Conservation (phyloP, 805 yeast genomes). For the Metschnikowia sp. region DNA sequence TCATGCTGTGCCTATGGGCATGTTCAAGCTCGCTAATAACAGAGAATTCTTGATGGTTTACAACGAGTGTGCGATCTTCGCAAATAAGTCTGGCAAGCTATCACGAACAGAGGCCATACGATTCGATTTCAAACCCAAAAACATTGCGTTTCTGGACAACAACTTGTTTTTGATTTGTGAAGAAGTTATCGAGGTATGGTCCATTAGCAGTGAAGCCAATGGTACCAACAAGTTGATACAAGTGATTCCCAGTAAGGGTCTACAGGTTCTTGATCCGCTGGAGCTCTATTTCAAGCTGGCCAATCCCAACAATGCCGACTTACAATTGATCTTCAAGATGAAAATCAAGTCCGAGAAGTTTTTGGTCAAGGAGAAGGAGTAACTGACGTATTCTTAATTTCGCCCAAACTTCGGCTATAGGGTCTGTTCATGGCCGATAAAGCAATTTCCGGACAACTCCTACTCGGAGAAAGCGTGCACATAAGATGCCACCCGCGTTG, state of each 20-base stretch:
- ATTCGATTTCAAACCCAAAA: conserved; percentile 40
- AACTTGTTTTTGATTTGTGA: conserved; percentile 49
- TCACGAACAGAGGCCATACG: conserved; percentile 41
- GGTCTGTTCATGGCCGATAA: neutral
- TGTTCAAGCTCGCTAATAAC: conserved; percentile 56
- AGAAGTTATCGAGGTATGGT: conserved; percentile 69
- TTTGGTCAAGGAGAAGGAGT: neutral
- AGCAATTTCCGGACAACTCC: neutral
- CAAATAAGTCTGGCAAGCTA: conserved; percentile 56
- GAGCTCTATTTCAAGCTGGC: conserved; percentile 44
- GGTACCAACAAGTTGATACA: conserved; percentile 54
- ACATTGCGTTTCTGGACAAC: conserved; percentile 32
- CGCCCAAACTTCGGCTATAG: too few species aligned
- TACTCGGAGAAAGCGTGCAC: neutral
- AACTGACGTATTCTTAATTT: too few species aligned
- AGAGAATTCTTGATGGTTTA: conserved; percentile 60
- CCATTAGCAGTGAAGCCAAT: conserved; percentile 45
- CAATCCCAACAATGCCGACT: conserved; percentile 60
- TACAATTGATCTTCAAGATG: conserved; percentile 51
- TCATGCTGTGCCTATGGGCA: conserved; percentile 54
- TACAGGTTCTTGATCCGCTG: conserved; percentile 30
- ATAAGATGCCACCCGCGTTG: too few species aligned
- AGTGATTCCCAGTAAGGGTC: conserved; percentile 68
- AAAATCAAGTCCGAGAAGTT: neutral
- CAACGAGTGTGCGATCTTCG: conserved; percentile 65